Evolutionary conservation across 2,329 filamentous ascomycete species (phyloP), one percentile per base, ranked within the genome.

Genomic region (Aspergillus niger): DNA sequence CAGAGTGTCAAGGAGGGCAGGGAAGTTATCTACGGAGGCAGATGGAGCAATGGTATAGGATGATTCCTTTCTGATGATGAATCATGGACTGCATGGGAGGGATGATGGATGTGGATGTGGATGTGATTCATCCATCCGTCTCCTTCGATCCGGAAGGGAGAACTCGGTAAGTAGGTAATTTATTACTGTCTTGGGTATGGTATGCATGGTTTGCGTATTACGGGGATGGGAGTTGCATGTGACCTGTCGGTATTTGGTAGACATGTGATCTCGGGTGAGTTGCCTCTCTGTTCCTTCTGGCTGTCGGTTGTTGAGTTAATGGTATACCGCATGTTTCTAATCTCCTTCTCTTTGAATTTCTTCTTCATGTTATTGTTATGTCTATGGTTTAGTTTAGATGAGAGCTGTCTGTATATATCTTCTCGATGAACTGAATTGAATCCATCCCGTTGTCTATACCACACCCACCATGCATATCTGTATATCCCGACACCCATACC

Each of bases 201-300:
- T 49, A 49, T 49, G 39, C 39, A 20, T 11, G 15, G n/a, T 49
- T 30, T 15, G 15, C 11, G 22, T 24, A 24, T 49, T 49, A 49
- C 44, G 44, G 3, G 44, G 20, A 15, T 30, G 41, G 15, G 11
- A 5, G 11, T 5, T 36, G 32, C 44, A 49, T 49, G 43, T 47
- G 43, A 47, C 43, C 39, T 20, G 39, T 43, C 20, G 20, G 43
- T 47, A 47, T 28, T n/a, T 22, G 43, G 10, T 47, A 22, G 43
- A 26, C 50, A 53, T 53, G 51, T 54, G 51, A 54, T 36, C 51
- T 54, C 51, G 51, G 51, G 22, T 15, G 51, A 54, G 51, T 54
- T 54, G 51, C 51, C 51, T 38, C n/a, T 51, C 24, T 28, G 20
- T 10, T 8, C 41, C 17, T n/a, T 44, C 13, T n/a, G 15, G 13